Percentiles rank a stretch among this genome's conserved stretches.
Evolutionary conservation across 805 yeast genomes (phyloP).

Genomic region (Nakazawaea peltata): DNA sequence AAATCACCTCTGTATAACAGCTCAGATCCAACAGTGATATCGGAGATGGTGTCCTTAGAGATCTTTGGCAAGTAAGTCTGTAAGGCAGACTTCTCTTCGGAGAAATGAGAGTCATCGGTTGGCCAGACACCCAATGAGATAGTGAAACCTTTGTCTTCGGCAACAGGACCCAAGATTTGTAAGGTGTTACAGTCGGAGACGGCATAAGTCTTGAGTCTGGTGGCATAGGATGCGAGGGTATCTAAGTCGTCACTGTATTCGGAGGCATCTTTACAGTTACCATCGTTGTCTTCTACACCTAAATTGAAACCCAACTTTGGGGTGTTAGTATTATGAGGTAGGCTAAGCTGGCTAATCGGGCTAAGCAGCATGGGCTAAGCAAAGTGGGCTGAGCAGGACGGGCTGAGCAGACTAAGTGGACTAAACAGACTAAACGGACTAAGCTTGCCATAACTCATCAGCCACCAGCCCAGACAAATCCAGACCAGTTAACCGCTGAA

Average conservation of each 20-base stretch:
- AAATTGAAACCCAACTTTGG: slow-evolving; percentile 69
- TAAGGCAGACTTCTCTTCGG: slow-evolving; percentile 69
- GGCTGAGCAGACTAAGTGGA: too few relatives aligned
- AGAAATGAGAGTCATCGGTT: slow-evolving; percentile 71
- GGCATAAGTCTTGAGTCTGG: slow-evolving; percentile 77
- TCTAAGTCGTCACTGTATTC: slow-evolving; percentile 69
- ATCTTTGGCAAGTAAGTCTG: slow-evolving; percentile 61
- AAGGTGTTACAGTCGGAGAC: slow-evolving; percentile 92
- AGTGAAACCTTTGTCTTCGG: slow-evolving; percentile 68
- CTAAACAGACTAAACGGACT: too few relatives aligned
- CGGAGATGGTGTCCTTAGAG: slow-evolving; percentile 61
- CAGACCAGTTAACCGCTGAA: too few relatives aligned
- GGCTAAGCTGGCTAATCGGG: too few relatives aligned
- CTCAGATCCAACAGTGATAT: slow-evolving; percentile 90
- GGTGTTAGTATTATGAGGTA: slow-evolving; percentile 4
- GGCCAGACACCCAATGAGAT: slow-evolving; percentile 92
- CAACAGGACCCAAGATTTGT: slow-evolving; percentile 79
- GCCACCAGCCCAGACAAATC: too few relatives aligned
- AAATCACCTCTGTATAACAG: slow-evolving; percentile 87
- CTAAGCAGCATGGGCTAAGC: too few relatives aligned
- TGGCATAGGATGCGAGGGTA: slow-evolving; percentile 48
- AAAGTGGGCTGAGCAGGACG: too few relatives aligned
- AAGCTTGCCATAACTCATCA: too few relatives aligned
- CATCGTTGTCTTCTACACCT: slow-evolving; percentile 72
- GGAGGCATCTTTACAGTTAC: slow-evolving; percentile 64